phyloP scores from a whole-genome alignment of 2,329 filamentous ascomycete genomes.

The Alternaria solani region DNA sequence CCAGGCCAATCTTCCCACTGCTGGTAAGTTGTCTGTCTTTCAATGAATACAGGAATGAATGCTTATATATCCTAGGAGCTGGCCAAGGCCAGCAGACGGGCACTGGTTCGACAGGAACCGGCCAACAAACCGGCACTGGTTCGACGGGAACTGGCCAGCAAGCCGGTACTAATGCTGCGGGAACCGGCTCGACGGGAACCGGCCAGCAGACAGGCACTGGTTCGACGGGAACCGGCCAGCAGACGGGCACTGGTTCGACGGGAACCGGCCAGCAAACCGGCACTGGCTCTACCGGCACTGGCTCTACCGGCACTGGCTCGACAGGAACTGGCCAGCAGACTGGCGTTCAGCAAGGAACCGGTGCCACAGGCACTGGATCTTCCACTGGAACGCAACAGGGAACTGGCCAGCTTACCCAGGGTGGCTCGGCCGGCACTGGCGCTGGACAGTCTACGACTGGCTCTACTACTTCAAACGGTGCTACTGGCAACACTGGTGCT shows the following conservation, averaged over 20 bases:
- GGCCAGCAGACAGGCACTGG: neutral
- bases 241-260: neutral
- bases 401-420: neutral
- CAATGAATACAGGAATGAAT: neutral
- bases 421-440: neutral
- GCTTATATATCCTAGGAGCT: neutral
- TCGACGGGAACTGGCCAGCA: neutral
- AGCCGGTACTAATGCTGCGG: neutral
- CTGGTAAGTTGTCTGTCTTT: neutral
- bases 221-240: neutral
- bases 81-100: neutral
- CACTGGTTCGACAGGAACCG: neutral
- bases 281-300: neutral
- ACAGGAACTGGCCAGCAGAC: neutral
- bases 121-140: neutral
- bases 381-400: neutral
- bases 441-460: neutral
- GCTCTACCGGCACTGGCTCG: neutral
- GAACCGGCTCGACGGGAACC: no score
- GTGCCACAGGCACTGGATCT: neutral
- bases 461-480: slow-evolving; percentile 1
- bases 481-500: neutral
- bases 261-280: neutral
- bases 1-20: neutral
- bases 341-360: neutral